A percentile compares a stretch with the other conserved stretches of the same genome.
These are phyloP conservation scores for Kwoniella shandongensis DNA, from an alignment of 768 basidiomycete species.

Conservation along the genomic window DNA sequence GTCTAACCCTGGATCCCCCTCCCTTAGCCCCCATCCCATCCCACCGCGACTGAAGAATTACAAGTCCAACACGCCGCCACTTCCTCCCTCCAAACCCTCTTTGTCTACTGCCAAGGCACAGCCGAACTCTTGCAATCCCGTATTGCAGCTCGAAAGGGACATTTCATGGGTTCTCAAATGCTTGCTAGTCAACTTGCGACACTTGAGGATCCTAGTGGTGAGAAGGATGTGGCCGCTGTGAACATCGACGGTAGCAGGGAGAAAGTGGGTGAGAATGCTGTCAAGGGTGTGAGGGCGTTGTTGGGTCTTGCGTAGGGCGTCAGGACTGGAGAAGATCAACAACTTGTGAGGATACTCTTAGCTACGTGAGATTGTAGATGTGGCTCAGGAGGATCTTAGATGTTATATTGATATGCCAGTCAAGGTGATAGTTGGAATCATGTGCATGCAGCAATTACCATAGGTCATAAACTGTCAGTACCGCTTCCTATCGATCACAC, in stretches of 20 bases:
- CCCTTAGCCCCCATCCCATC: slow-evolving; percentile 40
- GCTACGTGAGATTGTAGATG: too few species aligned
- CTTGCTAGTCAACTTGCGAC: slow-evolving; percentile 48
- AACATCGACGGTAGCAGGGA: slow-evolving; percentile 41
- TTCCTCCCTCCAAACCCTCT: slow-evolving; percentile 63
- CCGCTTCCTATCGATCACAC: too few species aligned
- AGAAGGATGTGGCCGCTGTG: slow-evolving; percentile 42
- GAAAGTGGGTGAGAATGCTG: slow-evolving; percentile 38
- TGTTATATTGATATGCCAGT: too few species aligned
- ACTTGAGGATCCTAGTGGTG: slow-evolving; percentile 47
- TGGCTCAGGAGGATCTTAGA: too few species aligned
- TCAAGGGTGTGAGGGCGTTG: slow-evolving; percentile 32
- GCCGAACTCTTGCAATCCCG: slow-evolving; percentile 43
- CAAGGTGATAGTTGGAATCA: too few species aligned
- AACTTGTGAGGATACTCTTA: too few species aligned
- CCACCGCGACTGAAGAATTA: slow-evolving; percentile 35
- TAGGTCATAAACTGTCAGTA: too few species aligned
- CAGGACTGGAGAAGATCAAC: neutral
- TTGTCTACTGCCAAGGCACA: slow-evolving; percentile 64
- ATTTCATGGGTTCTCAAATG: slow-evolving; percentile 52
- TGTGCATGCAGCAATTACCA: too few species aligned
- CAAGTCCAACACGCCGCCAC: slow-evolving; percentile 48
- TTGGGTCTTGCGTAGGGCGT: slow-evolving; percentile 14
- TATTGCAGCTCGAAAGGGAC: slow-evolving; percentile 48
- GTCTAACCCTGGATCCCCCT: slow-evolving; percentile 7